Base-by-base conservation (phyloP, 164 flowering plant species). In the Chimonanthus salicifolius region DNA sequence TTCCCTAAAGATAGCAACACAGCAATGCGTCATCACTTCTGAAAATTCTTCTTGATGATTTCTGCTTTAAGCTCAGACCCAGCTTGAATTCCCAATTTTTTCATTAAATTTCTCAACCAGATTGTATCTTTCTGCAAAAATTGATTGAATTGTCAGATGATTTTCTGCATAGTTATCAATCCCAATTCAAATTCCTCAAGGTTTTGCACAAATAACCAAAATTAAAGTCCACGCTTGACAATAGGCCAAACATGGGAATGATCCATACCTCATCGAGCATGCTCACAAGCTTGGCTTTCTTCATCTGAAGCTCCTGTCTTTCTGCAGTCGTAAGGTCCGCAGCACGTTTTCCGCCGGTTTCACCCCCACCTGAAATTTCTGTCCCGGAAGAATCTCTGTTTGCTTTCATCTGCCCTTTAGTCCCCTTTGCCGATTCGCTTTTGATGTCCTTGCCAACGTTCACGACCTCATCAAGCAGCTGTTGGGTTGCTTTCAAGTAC, bases 241-340 rank as follows among this genome's bases (percentile, higher is more conserved):
- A 13, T 11, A 1, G 3, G 20, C 21, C 7, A 62, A 18, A 3
- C 15, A 6, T 11, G n/a, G 21, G 68, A 47, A 44, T 21, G 9
- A 6, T 47, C 2, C 63, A 62, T 75, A 83, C 99, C 98, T 96
- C 98, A 78, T 96, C 97, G 62, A 96, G 97, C 98, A 96, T 94
- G 87, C 74, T 83, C 20, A 92, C 80, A 15, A 96, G 89, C 86
- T 94, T 96, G 0, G 91, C 99, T 73, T 94, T 96, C 89, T 94
- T 96, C 98, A 92, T 90, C 85, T 94, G 99, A 82, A 96, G 82
- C 65, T 96, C 99, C 67, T 92, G 99, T 71, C 88, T 88, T 82
- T 94, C 95, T 0, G 88, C 91, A 4, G 97, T 88, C 4, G 86
- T 72, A 5, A 92, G 87, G 75, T 96, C 98, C 2, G 85, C 77